phyloP scores from a whole-genome alignment of 768 basidiomycete genomes.

The Agaricus blazei region DNA sequence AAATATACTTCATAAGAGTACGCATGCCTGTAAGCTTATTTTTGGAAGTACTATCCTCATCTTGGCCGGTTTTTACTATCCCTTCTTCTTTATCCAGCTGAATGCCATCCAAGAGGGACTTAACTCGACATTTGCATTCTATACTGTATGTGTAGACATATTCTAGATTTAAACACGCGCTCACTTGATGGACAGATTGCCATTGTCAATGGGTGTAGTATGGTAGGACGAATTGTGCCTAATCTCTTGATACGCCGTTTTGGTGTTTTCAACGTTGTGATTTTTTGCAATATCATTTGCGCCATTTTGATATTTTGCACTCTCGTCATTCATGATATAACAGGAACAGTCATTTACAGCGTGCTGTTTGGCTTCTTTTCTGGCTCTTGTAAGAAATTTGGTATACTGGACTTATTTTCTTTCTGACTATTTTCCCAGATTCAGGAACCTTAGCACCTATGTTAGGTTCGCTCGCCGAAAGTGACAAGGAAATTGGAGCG shows the following conservation, averaged over 20 bases:
- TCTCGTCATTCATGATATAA: constrained; percentile 29
- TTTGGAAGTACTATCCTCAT: too few relatives aligned
- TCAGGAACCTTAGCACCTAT: constrained; percentile 39
- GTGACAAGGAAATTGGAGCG: constrained; percentile 47
- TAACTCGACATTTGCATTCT: too few relatives aligned
- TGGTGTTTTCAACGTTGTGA: constrained; percentile 38
- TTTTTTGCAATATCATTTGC: constrained; percentile 25
- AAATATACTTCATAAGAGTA: too few relatives aligned
- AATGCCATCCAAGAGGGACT: too few relatives aligned
- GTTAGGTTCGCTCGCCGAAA: constrained; percentile 36
- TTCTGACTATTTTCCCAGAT: constrained; percentile 18
- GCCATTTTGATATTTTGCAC: constrained; percentile 38
- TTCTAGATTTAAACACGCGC: too few relatives aligned
- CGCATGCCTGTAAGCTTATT: too few relatives aligned
- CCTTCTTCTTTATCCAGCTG: too few relatives aligned
- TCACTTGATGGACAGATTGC: too few relatives aligned
- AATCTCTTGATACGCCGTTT: constrained; percentile 33
- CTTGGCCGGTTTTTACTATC: too few relatives aligned
- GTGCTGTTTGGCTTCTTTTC: constrained; percentile 43
- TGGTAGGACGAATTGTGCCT: too few relatives aligned
- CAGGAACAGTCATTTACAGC: constrained; percentile 33
- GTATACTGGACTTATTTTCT: not conserved
- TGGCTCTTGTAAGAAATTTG: constrained; percentile 34
- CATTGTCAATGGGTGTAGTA: too few relatives aligned
- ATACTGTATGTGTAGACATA: too few relatives aligned